These are phyloP conservation scores for Suillus placidus DNA, from an alignment of 768 basidiomycete species.

Conservation along the genomic window DNA sequence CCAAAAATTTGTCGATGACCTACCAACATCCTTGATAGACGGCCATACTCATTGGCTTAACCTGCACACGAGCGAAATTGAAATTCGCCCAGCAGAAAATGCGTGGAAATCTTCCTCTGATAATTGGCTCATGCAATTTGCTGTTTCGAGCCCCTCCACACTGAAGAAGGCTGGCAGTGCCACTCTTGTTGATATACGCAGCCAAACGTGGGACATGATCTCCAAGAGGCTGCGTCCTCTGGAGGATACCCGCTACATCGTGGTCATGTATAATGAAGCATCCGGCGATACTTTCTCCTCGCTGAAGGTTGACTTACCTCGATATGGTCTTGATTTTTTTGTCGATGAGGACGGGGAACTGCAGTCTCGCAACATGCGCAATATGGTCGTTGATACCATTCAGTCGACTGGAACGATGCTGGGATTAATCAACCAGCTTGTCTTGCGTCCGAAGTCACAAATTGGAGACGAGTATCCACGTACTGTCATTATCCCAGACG, in stretches of 20 bases:
- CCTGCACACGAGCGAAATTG: conserved; percentile 22
- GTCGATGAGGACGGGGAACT: conserved; percentile 35
- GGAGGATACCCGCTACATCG: conserved; percentile 25
- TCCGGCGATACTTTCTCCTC: not conserved
- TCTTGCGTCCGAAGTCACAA: conserved; percentile 37
- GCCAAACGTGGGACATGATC: conserved; percentile 31
- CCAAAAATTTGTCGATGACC: conserved; percentile 24
- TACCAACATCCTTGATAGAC: conserved; percentile 27
- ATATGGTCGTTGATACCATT: conserved; percentile 43
- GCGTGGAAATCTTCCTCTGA: conserved; percentile 28
- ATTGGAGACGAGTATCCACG: conserved; percentile 14
- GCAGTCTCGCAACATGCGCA: conserved; percentile 43
- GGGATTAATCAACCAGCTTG: conserved; percentile 43
- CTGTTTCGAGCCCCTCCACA: conserved; percentile 14
- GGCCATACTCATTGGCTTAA: conserved; percentile 36
- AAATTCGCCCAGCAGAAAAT: conserved; percentile 30
- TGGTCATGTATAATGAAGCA: conserved; percentile 18
- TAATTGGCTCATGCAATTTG: conserved; percentile 29
- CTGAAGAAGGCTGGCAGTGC: conserved; percentile 6
- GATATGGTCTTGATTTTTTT: conserved; percentile 45
- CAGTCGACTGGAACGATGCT: conserved; percentile 49
- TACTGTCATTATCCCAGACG: conserved; percentile 44
- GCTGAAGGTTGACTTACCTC: conserved; percentile 40
- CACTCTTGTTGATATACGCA: conserved; percentile 31
- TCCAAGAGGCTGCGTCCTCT: conserved; percentile 24